These are phyloP conservation scores for Kuraishia ogatae DNA, from an alignment of 805 yeast species.

Conservation along the genomic window DNA sequence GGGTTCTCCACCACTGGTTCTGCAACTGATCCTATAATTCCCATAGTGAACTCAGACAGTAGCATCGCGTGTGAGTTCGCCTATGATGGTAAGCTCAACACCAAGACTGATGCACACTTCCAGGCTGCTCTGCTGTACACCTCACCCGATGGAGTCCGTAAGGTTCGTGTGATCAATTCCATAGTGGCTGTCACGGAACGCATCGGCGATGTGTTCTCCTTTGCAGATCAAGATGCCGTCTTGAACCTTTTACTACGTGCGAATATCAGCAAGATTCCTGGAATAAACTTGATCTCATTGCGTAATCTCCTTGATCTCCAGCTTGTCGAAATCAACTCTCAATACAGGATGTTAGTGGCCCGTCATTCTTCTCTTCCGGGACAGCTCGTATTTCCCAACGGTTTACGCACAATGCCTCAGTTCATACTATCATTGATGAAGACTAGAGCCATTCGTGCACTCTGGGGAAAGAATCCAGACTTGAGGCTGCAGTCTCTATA, in stretches of 20 bases:
- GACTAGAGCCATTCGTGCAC: conserved; percentile 47
- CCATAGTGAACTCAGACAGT: conserved; percentile 54
- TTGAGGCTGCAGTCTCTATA: conserved; percentile 47
- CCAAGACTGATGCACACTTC: conserved; percentile 74
- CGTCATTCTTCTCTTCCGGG: conserved; percentile 37
- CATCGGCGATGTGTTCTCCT: conserved; percentile 63
- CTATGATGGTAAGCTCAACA: conserved; percentile 67
- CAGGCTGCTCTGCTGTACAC: conserved; percentile 89
- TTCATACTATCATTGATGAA: conserved; percentile 65
- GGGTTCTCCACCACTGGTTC: conserved; percentile 31
- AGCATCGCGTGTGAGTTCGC: conserved; percentile 62
- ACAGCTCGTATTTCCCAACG: conserved; percentile 75
- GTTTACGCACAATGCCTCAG: conserved; percentile 63
- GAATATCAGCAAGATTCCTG: conserved; percentile 27
- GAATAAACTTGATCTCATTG: conserved; percentile 25
- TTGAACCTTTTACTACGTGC: conserved; percentile 46
- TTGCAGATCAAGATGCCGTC: conserved; percentile 69
- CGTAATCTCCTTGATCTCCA: conserved; percentile 27
- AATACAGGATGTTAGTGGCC: conserved; percentile 42
- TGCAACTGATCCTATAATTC: conserved; percentile 58
- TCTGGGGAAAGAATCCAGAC: conserved; percentile 48
- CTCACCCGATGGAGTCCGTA: conserved; percentile 62
- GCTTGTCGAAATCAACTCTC: conserved; percentile 46
- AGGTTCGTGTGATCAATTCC: conserved; percentile 79
- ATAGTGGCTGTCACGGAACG: conserved; percentile 77